Conservation (phyloP, 805 yeast genomes). For the Tetrapisispora fleetii region DNA sequence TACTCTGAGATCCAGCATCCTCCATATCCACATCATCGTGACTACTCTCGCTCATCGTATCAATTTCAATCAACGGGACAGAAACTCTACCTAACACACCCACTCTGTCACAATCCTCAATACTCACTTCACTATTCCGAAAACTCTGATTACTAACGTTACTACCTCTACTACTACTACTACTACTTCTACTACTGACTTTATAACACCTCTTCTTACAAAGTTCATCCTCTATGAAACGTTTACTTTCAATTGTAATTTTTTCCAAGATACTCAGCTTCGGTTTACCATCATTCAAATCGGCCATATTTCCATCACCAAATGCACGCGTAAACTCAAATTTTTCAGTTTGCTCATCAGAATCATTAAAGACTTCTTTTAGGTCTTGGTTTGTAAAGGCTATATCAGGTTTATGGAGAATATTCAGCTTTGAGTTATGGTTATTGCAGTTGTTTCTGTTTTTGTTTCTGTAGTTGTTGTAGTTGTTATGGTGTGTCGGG, state of each 20-base stretch:
- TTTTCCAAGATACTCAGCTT: not conserved
- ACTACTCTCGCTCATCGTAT: not conserved
- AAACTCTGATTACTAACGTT: not conserved
- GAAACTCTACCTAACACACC: too few species aligned
- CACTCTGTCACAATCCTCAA: too few species aligned
- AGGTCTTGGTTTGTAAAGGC: not conserved
- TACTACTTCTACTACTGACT: not conserved
- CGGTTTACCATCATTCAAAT: conserved; percentile 2
- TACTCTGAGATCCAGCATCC: not conserved
- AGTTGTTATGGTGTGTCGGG: too few species aligned
- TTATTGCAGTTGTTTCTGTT: too few species aligned
- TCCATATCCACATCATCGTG: not conserved
- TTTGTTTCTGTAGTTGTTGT: too few species aligned
- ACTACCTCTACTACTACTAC: not conserved
- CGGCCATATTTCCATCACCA: not conserved
- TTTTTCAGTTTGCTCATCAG: not conserved
- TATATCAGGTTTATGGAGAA: not conserved
- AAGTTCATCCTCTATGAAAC: not conserved
- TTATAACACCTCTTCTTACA: not conserved
- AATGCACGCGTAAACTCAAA: not conserved
- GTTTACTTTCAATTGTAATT: not conserved
- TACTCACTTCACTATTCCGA: not conserved
- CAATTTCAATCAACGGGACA: not conserved
- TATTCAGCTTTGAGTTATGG: too few species aligned
- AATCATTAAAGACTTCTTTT: not conserved